A percentile compares a stretch with the other conserved stretches of the same genome.
phyloP scores from a whole-genome alignment of 2,329 filamentous ascomycete species.

The Penicillium brevicompactum region DNA sequence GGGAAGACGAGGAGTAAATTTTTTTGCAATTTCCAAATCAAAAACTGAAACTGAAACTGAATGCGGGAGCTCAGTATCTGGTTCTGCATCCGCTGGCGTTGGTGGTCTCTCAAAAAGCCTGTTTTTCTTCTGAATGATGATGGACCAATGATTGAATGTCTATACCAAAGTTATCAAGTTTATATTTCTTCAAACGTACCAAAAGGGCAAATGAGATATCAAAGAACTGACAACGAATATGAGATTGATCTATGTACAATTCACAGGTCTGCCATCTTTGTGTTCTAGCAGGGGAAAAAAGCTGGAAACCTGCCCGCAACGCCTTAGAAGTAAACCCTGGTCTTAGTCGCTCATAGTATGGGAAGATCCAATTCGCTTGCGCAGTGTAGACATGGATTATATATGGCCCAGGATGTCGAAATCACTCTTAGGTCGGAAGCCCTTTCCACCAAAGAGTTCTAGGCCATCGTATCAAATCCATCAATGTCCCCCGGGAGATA shows the following conservation, averaged over 20 bases:
- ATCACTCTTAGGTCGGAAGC: constrained; percentile 13
- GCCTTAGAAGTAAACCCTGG: constrained; percentile 10
- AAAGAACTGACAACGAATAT: constrained; percentile 13
- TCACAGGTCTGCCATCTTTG: constrained; percentile 11
- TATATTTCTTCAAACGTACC: constrained; percentile 10
- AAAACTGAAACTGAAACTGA: not conserved
- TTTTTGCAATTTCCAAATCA: not conserved
- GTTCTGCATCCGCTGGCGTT: constrained; percentile 26
- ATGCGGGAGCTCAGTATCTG: constrained; percentile 1
- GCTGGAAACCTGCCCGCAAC: constrained; percentile 22
- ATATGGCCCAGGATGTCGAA: not conserved
- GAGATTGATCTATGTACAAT: constrained; percentile 29
- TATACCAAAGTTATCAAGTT: constrained; percentile 17
- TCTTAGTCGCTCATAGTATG: not conserved
- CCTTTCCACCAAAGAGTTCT: constrained; percentile 11
- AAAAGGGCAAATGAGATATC: constrained; percentile 9
- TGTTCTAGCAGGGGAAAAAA: constrained; percentile 16
- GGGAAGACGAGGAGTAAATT: constrained; percentile 40
- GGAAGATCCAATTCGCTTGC: not conserved
- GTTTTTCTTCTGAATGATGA: constrained; percentile 16
- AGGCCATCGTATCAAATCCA: constrained; percentile 10
- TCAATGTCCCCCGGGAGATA: constrained; percentile 21
- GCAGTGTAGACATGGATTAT: constrained; percentile 2
- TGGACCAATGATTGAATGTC: constrained; percentile 29
- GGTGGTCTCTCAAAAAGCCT: constrained; percentile 19